These are phyloP conservation scores for Xylaria sp. DNA, from an alignment of 2,329 filamentous ascomycete species.

Conservation along the genomic window DNA sequence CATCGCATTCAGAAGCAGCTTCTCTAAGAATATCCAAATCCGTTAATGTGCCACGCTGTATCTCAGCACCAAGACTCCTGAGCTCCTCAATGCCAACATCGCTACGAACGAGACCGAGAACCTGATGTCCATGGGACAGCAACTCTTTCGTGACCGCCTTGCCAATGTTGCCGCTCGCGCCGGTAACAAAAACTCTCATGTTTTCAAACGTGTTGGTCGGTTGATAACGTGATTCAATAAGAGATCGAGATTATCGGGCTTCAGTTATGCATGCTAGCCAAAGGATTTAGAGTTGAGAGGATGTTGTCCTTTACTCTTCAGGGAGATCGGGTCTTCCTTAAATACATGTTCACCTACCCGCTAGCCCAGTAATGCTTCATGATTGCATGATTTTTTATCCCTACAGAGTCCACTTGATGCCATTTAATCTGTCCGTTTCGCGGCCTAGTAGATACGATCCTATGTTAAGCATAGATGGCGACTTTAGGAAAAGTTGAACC, in stretches of 20 bases:
- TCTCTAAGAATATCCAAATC: slow-evolving; percentile 22
- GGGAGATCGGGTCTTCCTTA: neutral
- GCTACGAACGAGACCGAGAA: slow-evolving; percentile 25
- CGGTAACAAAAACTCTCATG: slow-evolving; percentile 29
- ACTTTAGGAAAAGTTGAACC: neutral
- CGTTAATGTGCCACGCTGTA: slow-evolving; percentile 15
- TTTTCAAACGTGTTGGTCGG: neutral
- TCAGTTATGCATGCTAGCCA: neutral
- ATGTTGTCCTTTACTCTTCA: neutral
- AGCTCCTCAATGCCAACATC: slow-evolving; percentile 9
- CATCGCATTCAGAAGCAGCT: slow-evolving; percentile 21
- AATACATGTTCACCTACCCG: neutral
- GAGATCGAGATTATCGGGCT: neutral
- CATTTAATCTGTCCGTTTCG: neutral
- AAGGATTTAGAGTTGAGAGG: neutral
- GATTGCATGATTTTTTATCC: neutral
- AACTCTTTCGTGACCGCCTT: slow-evolving; percentile 22
- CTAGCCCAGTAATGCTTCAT: neutral
- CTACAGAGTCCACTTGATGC: neutral
- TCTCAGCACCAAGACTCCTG: slow-evolving; percentile 12
- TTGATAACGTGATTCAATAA: neutral
- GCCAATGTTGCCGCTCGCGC: slow-evolving; percentile 25
- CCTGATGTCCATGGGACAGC: slow-evolving; percentile 23
- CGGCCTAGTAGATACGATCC: neutral
- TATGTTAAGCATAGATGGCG: neutral